A percentile compares a stretch with the other conserved stretches of the same genome.
These are phyloP conservation scores for Thuja plicata DNA, from an alignment of 83 land plant genomes.

Conservation along the genomic window DNA sequence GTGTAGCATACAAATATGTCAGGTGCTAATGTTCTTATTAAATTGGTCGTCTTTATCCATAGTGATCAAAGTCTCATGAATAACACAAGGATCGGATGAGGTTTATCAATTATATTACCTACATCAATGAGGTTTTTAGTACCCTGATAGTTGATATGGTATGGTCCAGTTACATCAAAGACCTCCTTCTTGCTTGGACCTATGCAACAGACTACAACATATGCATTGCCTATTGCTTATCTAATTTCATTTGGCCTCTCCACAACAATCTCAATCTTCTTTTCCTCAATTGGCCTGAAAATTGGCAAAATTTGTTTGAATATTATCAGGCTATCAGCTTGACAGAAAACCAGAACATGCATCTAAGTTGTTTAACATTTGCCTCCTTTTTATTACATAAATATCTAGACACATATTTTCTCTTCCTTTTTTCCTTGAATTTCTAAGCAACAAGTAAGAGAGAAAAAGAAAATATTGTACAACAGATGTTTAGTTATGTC, in stretches of 20 bases:
- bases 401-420: background rate
- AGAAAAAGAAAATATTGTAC: background rate
- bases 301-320: conserved; percentile 1
- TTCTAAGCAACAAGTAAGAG: background rate
- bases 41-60: background rate
- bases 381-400: background rate
- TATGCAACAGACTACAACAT: conserved; percentile 85
- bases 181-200: conserved; percentile 97
- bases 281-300: conserved; percentile 61
- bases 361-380: conserved; percentile 14
- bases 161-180: conserved; percentile 89
- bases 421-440: background rate
- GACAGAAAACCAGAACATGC: conserved; percentile 19
- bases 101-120: conserved; percentile 42
- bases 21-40: background rate
- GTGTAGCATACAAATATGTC: background rate
- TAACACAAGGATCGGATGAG: background rate
- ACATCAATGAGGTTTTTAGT: conserved; percentile 78
- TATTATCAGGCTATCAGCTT: background rate
- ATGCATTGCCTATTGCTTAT: conserved; percentile 79
- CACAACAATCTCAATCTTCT: conserved; percentile 77
- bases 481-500: background rate
- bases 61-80: background rate
- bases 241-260: conserved; percentile 64
- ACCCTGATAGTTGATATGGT: conserved; percentile 80